These are phyloP conservation scores for Naganishia sp. DNA, from an alignment of 1,284 basidiomycete species.

Conservation along the genomic window DNA sequence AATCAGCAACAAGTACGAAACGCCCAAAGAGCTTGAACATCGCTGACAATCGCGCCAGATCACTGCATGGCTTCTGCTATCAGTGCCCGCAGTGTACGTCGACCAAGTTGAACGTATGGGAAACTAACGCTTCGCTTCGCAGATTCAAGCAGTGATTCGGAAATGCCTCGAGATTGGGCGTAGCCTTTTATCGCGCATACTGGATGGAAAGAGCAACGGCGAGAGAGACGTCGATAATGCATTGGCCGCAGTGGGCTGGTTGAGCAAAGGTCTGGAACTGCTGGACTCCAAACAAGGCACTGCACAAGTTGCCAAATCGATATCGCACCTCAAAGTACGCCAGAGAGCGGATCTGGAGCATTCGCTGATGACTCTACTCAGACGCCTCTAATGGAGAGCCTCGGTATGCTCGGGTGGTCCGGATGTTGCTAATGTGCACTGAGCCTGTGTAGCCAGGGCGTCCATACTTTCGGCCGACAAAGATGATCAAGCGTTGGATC, in stretches of 20 bases:
- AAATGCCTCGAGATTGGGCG: conserved; percentile 19
- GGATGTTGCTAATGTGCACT: too few species aligned
- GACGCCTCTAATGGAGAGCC: conserved; percentile 13
- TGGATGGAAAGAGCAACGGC: background rate
- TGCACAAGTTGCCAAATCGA: background rate
- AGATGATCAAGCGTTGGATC: conserved; percentile 13
- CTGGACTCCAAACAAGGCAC: conserved; percentile 6
- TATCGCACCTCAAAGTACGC: conserved; percentile 14
- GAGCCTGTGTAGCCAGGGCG: conserved; percentile 3
- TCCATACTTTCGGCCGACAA: conserved; percentile 10
- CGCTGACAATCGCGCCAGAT: background rate
- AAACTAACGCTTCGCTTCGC: background rate
- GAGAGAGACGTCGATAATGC: background rate
- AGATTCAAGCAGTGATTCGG: conserved; percentile 5
- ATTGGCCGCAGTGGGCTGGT: conserved; percentile 9
- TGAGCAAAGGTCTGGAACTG: conserved; percentile 7
- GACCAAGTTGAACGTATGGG: background rate
- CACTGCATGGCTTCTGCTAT: conserved; percentile 7
- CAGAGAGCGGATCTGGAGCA: background rate
- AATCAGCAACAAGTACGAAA: conserved; percentile 1
- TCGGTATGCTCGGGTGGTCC: background rate
- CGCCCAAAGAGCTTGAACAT: too few species aligned
- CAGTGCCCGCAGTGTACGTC: conserved; percentile 1
- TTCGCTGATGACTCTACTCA: background rate
- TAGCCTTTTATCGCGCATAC: background rate